Conservation (phyloP, 2,329 filamentous ascomycete species). For the Diatrype stigma region DNA sequence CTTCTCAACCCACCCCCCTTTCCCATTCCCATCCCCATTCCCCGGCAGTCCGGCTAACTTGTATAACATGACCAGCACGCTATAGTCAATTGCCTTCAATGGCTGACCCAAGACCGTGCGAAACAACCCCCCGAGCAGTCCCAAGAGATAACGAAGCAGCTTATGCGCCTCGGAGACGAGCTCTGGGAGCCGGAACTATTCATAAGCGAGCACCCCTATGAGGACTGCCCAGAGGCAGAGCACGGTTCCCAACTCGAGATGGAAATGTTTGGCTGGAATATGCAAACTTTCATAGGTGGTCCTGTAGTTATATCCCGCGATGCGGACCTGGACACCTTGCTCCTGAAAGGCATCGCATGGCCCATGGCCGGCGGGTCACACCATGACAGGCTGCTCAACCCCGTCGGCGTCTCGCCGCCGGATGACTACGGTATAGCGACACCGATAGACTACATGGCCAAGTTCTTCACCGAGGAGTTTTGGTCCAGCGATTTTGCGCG, state of each 20-base stretch:
- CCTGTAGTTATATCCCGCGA: neutral
- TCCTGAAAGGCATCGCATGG: neutral
- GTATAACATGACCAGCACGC: conserved; percentile 14
- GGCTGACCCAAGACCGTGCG: neutral
- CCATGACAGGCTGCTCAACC: too few species aligned
- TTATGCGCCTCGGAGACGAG: neutral
- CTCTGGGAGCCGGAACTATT: conserved; percentile 1
- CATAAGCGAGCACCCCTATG: conserved; percentile 8
- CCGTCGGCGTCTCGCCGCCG: neutral
- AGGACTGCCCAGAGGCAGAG: conserved; percentile 2
- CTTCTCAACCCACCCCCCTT: too few species aligned
- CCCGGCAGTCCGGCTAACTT: neutral
- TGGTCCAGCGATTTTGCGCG: conserved; percentile 16
- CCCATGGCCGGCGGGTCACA: conserved; percentile 7
- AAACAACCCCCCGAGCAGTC: neutral
- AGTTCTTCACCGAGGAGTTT: conserved; percentile 22
- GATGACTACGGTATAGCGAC: conserved; percentile 11
- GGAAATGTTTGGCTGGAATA: conserved; percentile 12
- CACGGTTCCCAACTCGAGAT: conserved; percentile 14
- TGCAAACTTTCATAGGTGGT: neutral
- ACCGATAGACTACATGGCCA: conserved; percentile 13
- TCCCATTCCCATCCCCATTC: neutral
- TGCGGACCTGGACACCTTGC: conserved; percentile 1
- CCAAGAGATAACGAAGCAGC: neutral
- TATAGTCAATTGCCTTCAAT: conserved; percentile 2